phyloP scores from a whole-genome alignment of 208 protist species.

The Endotrypanum monterogeii region DNA sequence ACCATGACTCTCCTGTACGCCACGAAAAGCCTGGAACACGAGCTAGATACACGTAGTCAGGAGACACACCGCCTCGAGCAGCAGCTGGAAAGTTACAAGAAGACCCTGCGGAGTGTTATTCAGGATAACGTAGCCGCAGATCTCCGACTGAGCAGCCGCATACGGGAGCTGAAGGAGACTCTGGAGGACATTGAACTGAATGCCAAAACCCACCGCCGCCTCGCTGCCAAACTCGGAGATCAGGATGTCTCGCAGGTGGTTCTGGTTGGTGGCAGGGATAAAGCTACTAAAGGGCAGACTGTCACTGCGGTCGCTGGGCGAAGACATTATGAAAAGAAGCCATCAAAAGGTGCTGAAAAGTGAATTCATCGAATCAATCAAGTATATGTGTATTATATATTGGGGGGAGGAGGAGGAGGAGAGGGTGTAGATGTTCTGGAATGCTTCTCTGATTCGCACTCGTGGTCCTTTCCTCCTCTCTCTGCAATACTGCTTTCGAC shows the following conservation, averaged over 20 bases:
- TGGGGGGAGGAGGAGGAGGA: background rate
- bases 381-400: background rate
- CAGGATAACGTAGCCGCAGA: conserved; percentile 43
- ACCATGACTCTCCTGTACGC: conserved; percentile 24
- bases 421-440: too few species aligned
- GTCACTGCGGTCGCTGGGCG: background rate
- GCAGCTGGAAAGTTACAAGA: conserved; percentile 22
- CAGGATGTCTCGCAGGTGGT: conserved; percentile 32
- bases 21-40: conserved; percentile 36
- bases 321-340: conserved; percentile 5
- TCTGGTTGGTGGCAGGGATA: conserved; percentile 20
- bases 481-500: background rate
- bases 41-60: conserved; percentile 18
- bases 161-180: conserved; percentile 58
- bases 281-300: background rate
- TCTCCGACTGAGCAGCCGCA: conserved; percentile 38
- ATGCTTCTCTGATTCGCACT: too few species aligned
- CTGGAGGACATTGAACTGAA: conserved; percentile 72
- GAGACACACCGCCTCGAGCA: conserved; percentile 35
- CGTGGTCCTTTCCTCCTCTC: background rate
- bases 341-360: background rate
- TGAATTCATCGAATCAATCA: background rate
- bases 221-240: conserved; percentile 39
- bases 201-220: conserved; percentile 36
- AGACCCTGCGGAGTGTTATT: conserved; percentile 36